Evolutionary conservation across 768 basidiomycete species (phyloP).

Genomic region (Mycena metata): DNA sequence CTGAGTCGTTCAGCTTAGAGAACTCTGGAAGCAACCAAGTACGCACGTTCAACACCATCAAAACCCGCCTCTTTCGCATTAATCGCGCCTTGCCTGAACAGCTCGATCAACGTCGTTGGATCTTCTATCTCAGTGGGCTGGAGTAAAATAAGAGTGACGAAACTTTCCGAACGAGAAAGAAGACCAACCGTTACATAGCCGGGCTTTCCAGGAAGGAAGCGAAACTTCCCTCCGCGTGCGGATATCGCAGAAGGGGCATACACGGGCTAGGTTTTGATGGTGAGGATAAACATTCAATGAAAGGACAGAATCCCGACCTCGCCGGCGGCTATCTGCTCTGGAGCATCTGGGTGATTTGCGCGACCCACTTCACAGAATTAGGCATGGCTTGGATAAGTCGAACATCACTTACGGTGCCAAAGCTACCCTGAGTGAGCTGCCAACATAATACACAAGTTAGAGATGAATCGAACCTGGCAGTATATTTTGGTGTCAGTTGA

Average conservation of each 20-base stretch:
- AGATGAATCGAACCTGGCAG: conserved; percentile 11
- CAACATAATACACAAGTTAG: neutral
- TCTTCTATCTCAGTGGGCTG: conserved; percentile 47
- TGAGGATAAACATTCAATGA: neutral
- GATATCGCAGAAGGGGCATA: conserved; percentile 52
- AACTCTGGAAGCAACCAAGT: neutral
- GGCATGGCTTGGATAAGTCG: neutral
- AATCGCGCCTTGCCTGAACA: conserved; percentile 49
- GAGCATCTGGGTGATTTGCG: conserved; percentile 17
- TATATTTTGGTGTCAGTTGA: conserved; percentile 59
- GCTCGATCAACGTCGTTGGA: conserved; percentile 44
- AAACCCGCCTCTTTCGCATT: conserved; percentile 39
- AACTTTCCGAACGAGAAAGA: too few species aligned
- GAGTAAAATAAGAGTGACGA: neutral
- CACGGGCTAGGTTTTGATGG: conserved; percentile 50
- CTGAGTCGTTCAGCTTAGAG: conserved; percentile 13
- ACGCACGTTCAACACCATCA: conserved; percentile 24
- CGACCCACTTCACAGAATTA: conserved; percentile 20
- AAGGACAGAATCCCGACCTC: conserved; percentile 47
- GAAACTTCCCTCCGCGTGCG: conserved; percentile 44
- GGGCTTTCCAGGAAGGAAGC: conserved; percentile 43
- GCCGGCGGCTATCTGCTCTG: conserved; percentile 54
- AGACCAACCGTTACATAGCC: conserved; percentile 41
- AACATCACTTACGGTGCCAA: conserved; percentile 5
- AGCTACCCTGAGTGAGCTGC: conserved; percentile 7